A percentile compares a stretch with the other conserved stretches of the same genome.
Conservation (phyloP, 495 filamentous ascomycete species). For the Xylaria curta region DNA sequence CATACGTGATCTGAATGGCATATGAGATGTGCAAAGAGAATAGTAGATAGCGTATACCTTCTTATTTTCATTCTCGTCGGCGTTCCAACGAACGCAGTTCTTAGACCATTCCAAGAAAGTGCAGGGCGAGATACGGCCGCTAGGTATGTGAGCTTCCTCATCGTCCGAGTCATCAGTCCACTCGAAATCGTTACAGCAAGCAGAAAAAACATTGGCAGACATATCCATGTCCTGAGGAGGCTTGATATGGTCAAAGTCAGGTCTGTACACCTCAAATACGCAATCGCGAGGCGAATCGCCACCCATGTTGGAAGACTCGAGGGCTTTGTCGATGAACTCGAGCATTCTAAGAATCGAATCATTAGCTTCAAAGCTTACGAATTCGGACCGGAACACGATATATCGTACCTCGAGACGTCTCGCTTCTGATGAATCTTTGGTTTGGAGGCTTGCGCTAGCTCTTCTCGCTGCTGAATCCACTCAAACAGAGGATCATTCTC, state of each 20-base stretch:
- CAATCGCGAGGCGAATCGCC: constrained; percentile 27
- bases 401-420: constrained; percentile 26
- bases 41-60: constrained; percentile 23
- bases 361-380: background rate
- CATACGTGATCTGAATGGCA: background rate
- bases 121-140: constrained; percentile 33
- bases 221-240: constrained; percentile 26
- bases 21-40: background rate
- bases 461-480: constrained; percentile 26
- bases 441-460: background rate
- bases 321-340: constrained; percentile 25
- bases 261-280: constrained; percentile 29
- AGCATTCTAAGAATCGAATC: constrained; percentile 27
- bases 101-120: constrained; percentile 32
- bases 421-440: constrained; percentile 13
- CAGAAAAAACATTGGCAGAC: constrained; percentile 12
- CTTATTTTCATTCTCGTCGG: constrained; percentile 4
- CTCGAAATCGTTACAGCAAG: constrained; percentile 10
- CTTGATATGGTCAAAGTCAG: constrained; percentile 22
- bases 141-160: constrained; percentile 29
- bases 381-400: background rate
- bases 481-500: constrained; percentile 27
- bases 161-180: constrained; percentile 32
- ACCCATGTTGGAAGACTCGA: constrained; percentile 21
- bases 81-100: constrained; percentile 26